Evolutionary conservation across 2,329 filamentous ascomycete genomes (phyloP), one percentile per base, ranked within the genome.

Genomic region (Aaosphaeria arxii): DNA sequence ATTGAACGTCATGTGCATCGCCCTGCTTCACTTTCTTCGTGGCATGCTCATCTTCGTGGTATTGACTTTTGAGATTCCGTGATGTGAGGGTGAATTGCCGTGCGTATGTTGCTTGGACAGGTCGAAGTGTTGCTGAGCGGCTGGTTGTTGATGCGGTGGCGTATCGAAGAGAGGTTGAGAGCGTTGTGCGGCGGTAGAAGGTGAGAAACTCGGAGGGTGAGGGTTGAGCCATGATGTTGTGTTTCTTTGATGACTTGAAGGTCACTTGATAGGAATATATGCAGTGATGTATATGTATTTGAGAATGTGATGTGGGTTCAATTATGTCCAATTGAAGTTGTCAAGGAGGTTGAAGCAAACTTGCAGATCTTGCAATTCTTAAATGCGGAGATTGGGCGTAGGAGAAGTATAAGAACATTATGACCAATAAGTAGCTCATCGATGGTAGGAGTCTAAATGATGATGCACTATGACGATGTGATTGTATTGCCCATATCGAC

Each of bases 131-230:
- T 11, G 43, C 24, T 17, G 24, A 11, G 9, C 11, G 7, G 13
- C 13, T 7, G 31, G 31, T 6, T 24, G 36, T 13, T 31, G 11
- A 29, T n/a, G 29, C 38, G 9, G 24, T 40, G 9, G 39, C 39
- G 7, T 9, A 11, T 7, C 11, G 24, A 5, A 46, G 44, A 2
- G 36, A 7, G 11, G 39, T 40, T 1, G 39, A 24, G 36, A 42
- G 38, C 3, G 36, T 7, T 32, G 59, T 36, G 46, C 57, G 58
- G 46, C 69, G 66, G 62, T 64, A 68, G 58, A 71, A 69, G 46
- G 63, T 70, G 11, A 71, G 58, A 61, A 71, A 68, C 46, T 70
- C 63, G 38, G 69, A 66, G n/a, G 69, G 39, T 61, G 39, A 56
- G n/a, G 36, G 44, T 40, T 41, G 5, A 30, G 45, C n/a, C 17